These are phyloP conservation scores for Mycena indigotica DNA, from an alignment of 768 basidiomycete species.

Conservation along the genomic window DNA sequence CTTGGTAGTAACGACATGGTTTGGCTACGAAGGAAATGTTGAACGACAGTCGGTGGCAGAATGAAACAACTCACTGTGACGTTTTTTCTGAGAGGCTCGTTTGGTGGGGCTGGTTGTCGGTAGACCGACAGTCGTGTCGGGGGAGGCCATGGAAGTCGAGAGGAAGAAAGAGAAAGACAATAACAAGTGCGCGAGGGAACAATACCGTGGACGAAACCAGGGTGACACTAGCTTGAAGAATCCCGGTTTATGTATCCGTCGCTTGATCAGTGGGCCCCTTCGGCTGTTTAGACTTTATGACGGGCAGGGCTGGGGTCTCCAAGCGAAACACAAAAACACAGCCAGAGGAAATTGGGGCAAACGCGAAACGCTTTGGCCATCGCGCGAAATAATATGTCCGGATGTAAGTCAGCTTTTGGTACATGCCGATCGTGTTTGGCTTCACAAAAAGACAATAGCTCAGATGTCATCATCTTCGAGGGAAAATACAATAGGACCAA, in stretches of 20 bases:
- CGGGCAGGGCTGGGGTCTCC: not conserved
- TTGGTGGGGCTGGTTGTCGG: slow-evolving; percentile 6
- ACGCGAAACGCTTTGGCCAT: not conserved
- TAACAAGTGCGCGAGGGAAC: not conserved
- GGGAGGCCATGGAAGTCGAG: not conserved
- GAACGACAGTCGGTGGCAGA: not conserved
- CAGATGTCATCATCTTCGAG: not conserved
- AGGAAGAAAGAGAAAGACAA: not conserved
- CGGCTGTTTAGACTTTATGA: not conserved
- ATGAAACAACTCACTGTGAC: slow-evolving; percentile 18
- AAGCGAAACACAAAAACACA: not conserved
- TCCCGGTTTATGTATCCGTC: not conserved
- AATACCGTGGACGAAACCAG: not conserved
- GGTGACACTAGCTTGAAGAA: not conserved
- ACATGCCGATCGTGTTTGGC: not conserved
- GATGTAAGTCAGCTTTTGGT: not conserved
- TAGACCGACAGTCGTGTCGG: not conserved
- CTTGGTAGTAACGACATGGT: slow-evolving; percentile 20
- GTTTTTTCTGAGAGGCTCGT: slow-evolving; percentile 17
- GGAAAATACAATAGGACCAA: not conserved
- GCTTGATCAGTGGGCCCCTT: not conserved
- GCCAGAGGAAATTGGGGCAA: not conserved
- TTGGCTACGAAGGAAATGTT: slow-evolving; percentile 10
- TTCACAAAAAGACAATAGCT: not conserved
- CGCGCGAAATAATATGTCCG: not conserved